Evolutionary conservation across 768 basidiomycete species (phyloP), one percentile per base, ranked within the genome.

Genomic region (Amanita phalloides): DNA sequence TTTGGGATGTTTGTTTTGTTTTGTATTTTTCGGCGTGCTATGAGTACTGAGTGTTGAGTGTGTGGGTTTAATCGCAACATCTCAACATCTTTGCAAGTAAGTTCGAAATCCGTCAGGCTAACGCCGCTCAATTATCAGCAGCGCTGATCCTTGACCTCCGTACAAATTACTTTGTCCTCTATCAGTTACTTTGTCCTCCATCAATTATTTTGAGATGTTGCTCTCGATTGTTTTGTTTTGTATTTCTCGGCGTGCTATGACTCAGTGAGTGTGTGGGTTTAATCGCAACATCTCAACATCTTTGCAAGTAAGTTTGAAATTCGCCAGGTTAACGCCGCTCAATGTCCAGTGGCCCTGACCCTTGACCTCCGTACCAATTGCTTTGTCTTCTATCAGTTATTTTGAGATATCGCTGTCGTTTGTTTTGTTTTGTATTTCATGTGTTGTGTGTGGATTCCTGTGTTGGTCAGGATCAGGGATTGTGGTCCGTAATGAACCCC

Each of bases 231-330:
- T n/a, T 23, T 25, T 28, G 14, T 28, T 25, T 28, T 45, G 43
- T 28, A 28, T 28, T 45, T 25, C 4, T 23, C 17, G 23, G 17
- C 7, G 20, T 23, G 11, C 11, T 45, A 25, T 45, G 25, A 17
- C 17, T 17, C 17, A 45, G 23, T 10, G 10, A 28, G 13, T 44
- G 43, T 44, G 2, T 30, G 30, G 23, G 13, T 44, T 14, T 20
- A 20, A 38, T 20, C 20, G n/a, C 20, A 39, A 36, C 37, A 38
- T 25, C 48, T 23, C 23, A 37, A 23, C 47, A 48, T 48, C 47
- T 9, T 36, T 38, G 36, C 48, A 38, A 39, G 48, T 49, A 28
- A 49, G 48, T 37, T 49, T 49, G 48, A 49, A 37, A n/a, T 17
- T 14, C 11, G 1, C n/a, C 23, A 17, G 4, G 10, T 17, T 33